Conservation (phyloP, 306 rosid species). For the Styphnolobium japonicum region DNA sequence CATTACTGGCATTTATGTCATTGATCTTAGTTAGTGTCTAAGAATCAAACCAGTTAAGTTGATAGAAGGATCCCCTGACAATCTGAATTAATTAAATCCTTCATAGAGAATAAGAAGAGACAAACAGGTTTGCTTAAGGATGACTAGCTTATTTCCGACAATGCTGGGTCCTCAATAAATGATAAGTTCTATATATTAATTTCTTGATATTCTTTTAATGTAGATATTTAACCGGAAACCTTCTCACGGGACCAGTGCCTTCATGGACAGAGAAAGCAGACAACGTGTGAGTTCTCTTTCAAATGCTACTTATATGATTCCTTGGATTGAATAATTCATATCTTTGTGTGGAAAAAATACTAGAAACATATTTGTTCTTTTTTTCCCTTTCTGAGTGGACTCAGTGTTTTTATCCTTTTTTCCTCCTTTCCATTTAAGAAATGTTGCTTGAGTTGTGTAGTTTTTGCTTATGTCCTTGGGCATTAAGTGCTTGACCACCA, state of each 20-base stretch:
- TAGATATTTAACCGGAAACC: conserved; percentile 77
- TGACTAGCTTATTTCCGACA: background rate
- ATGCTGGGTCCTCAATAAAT: background rate
- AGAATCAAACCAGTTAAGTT: background rate
- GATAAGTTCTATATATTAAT: background rate
- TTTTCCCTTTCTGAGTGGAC: background rate
- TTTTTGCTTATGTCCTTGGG: background rate
- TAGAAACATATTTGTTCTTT: background rate
- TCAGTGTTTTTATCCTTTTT: background rate
- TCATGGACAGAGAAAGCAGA: conserved; percentile 30
- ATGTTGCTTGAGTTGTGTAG: background rate
- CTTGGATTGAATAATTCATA: background rate
- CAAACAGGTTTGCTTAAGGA: background rate
- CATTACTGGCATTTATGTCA: background rate
- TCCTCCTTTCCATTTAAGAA: background rate
- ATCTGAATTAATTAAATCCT: background rate
- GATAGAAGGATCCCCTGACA: background rate
- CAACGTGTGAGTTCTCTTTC: conserved; percentile 42
- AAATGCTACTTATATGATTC: background rate
- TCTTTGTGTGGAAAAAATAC: background rate
- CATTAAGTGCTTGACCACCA: background rate
- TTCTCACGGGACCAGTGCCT: conserved; percentile 57
- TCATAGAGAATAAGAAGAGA: background rate
- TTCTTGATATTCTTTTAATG: background rate
- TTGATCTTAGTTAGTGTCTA: background rate